These are phyloP conservation scores for Aspergillus sp. DNA, from an alignment of 2,329 filamentous ascomycete species.

Conservation along the genomic window DNA sequence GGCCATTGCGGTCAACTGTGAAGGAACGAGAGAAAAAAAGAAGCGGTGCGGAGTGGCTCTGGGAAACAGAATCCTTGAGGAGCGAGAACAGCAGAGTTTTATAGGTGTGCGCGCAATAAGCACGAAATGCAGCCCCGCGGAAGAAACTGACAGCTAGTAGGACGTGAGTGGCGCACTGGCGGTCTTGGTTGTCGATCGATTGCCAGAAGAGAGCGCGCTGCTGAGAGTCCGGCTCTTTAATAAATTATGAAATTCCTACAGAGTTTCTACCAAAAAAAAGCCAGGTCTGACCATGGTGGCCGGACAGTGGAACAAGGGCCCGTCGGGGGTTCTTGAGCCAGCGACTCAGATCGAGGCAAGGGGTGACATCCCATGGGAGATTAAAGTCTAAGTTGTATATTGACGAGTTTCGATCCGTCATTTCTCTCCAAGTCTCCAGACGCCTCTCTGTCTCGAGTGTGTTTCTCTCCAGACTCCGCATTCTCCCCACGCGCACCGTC, in stretches of 20 bases:
- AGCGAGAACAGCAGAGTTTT: neutral
- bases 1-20: neutral
- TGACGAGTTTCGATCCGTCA: too few relatives aligned
- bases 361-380: neutral
- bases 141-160: neutral
- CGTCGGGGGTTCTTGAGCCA: neutral
- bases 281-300: neutral
- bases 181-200: neutral
- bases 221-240: neutral
- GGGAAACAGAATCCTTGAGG: neutral
- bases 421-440: neutral
- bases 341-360: neutral
- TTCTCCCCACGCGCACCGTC: neutral
- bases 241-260: neutral
- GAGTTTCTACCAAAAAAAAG: too few relatives aligned
- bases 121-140: neutral
- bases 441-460: too few relatives aligned
- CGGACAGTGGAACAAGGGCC: too few relatives aligned
- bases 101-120: constrained; percentile 1
- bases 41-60: neutral
- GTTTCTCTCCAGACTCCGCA: neutral
- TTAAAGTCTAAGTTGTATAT: too few relatives aligned
- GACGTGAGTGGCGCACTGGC: neutral
- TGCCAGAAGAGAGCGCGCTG: neutral
- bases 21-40: neutral